Percentiles rank a stretch among this genome's conserved stretches.
phyloP scores from a whole-genome alignment of 768 basidiomycete species.

The Dioszegia aurantiaca region DNA sequence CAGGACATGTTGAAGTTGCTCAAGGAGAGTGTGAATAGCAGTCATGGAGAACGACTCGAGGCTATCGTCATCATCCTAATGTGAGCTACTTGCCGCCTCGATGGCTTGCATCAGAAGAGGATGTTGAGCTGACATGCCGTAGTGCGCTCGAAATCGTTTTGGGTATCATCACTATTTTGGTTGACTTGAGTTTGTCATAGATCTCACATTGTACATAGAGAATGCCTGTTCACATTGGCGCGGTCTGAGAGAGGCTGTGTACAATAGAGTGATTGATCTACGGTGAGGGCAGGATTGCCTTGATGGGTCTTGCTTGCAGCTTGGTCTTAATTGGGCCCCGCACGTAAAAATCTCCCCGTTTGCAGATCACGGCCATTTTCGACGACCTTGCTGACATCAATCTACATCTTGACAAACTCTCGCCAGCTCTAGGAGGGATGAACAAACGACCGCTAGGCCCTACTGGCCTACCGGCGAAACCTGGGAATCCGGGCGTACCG shows the following conservation, averaged over 20 bases:
- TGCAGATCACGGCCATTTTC: neutral
- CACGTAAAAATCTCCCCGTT: neutral
- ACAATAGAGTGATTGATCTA: too few relatives aligned
- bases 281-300: neutral
- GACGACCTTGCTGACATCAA: neutral
- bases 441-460: constrained; percentile 14
- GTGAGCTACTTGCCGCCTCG: constrained; percentile 56
- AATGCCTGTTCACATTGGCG: too few relatives aligned
- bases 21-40: constrained; percentile 88
- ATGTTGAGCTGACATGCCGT: neutral
- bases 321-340: constrained; percentile 6
- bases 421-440: neutral
- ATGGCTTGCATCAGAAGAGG: constrained; percentile 65
- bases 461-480: constrained; percentile 31
- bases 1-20: constrained; percentile 95
- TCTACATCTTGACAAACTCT: neutral
- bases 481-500: constrained; percentile 21
- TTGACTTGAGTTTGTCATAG: constrained; percentile 61
- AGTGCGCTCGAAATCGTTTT: constrained; percentile 61
- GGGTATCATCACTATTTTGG: constrained; percentile 84
- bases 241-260: too few relatives aligned
- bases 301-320: neutral
- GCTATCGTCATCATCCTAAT: constrained; percentile 90
- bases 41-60: constrained; percentile 85
- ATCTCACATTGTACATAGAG: neutral